Evolutionary conservation across 23 red algal species (phyloP).

Genomic region (Gracilaria caudata): DNA sequence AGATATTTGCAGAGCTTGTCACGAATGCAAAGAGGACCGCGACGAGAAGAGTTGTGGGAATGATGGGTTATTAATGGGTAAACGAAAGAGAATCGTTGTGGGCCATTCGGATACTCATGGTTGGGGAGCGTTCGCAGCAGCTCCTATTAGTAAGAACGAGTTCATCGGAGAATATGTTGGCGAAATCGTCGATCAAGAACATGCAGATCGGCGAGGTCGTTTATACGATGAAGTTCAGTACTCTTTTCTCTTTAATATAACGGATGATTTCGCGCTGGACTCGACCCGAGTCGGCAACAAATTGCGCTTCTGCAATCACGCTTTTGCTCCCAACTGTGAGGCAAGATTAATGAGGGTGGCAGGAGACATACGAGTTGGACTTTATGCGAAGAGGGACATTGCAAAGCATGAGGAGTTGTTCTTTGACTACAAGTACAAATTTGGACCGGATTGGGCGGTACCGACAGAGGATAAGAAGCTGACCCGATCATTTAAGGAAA

Average conservation of each 20-base stretch:
- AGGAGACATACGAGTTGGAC: conserved; percentile 79
- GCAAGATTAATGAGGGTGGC: conserved; percentile 67
- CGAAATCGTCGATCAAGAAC: conserved; percentile 78
- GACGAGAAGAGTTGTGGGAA: conserved; percentile 54
- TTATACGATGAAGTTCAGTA: conserved; percentile 79
- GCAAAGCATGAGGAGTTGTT: conserved; percentile 88
- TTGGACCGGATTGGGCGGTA: conserved; percentile 61
- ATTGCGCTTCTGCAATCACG: conserved; percentile 84
- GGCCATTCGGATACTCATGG: conserved; percentile 76
- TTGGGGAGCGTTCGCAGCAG: conserved; percentile 77
- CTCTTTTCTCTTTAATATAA: conserved; percentile 83
- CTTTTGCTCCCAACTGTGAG: conserved; percentile 71
- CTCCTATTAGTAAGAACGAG: conserved; percentile 46
- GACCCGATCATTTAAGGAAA: not conserved
- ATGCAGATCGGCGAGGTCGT: conserved; percentile 78
- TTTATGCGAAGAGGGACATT: conserved; percentile 86
- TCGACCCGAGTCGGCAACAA: conserved; percentile 80
- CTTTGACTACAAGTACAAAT: conserved; percentile 87
- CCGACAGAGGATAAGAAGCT: conserved; percentile 10
- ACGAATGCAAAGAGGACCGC: conserved; percentile 39
- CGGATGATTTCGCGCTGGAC: conserved; percentile 75
- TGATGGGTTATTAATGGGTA: conserved; percentile 56
- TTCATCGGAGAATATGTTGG: conserved; percentile 93
- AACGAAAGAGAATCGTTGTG: conserved; percentile 44
- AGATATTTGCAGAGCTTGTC: conserved; percentile 76